A percentile compares a stretch with the other conserved stretches of the same genome.
These are phyloP conservation scores for Apiotrichum akiyoshidainum DNA, from an alignment of 1,284 basidiomycete species.

Conservation along the genomic window DNA sequence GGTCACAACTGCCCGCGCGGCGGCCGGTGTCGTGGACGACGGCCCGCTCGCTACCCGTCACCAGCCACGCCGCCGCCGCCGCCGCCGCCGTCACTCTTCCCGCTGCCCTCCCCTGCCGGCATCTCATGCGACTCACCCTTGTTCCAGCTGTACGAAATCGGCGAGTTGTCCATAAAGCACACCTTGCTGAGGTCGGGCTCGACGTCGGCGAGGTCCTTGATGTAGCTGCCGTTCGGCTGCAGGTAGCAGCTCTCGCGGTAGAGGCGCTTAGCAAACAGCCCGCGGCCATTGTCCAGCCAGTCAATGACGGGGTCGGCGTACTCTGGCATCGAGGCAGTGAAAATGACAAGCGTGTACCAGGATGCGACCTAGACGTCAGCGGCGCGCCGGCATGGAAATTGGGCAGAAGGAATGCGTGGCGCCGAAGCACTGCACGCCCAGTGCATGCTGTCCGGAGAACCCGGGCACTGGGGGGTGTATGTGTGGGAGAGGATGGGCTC, in stretches of 20 bases:
- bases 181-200: conserved; percentile 85
- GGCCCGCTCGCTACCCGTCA: no score
- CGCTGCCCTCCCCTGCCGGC: no score
- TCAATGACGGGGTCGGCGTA: conserved; percentile 99
- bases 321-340: conserved; percentile 97
- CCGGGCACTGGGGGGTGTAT: background rate
- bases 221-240: conserved; percentile 85
- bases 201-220: conserved; percentile 84
- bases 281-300: conserved; percentile 94
- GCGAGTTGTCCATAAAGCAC: conserved; percentile 95
- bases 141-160: conserved; percentile 85
- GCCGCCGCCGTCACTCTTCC: no score
- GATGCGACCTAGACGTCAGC: conserved; percentile 69
- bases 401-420: background rate
- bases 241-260: conserved; percentile 94
- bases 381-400: background rate
- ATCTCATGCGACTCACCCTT: conserved; percentile 63
- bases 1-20: no score
- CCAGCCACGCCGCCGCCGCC: no score
- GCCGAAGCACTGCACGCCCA: background rate
- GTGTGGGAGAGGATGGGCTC: conserved; percentile 32
- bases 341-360: conserved; percentile 99
- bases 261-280: conserved; percentile 79
- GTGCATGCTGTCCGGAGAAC: no score
- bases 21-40: no score